phyloP scores from a whole-genome alignment of 768 basidiomycete genomes.

The Agrocybe praecox region DNA sequence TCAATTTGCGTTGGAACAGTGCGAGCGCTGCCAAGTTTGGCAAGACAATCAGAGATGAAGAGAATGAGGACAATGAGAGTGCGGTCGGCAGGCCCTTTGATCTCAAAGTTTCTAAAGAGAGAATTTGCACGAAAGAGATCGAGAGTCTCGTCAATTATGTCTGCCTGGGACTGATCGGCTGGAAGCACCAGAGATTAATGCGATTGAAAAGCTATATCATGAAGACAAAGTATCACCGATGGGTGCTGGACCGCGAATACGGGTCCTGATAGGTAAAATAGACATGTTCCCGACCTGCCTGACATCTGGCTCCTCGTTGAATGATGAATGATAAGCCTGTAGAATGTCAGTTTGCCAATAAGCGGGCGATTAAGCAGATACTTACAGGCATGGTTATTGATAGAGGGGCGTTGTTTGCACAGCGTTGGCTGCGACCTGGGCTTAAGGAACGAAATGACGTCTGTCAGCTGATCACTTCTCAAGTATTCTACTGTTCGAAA shows the following conservation, averaged over 20 bases:
- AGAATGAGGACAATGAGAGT: conserved; percentile 96
- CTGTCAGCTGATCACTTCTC: conserved; percentile 16
- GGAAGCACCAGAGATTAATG: conserved; percentile 12
- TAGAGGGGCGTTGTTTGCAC: conserved; percentile 27
- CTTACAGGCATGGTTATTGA: conserved; percentile 54
- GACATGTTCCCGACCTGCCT: conserved; percentile 89
- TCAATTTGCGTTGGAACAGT: conserved; percentile 77
- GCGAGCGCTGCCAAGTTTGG: conserved; percentile 79
- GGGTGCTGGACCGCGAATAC: conserved; percentile 91
- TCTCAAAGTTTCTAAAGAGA: conserved; percentile 99
- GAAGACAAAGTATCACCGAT: conserved; percentile 47
- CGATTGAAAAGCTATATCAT: conserved; percentile 2
- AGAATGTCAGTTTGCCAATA: conserved; percentile 13
- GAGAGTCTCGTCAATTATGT: conserved; percentile 95
- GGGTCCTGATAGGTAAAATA: conserved; percentile 89
- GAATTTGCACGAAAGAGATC: conserved; percentile 99
- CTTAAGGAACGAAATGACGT: conserved; percentile 26
- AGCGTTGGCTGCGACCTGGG: conserved; percentile 25
- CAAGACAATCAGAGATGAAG: conserved; percentile 95
- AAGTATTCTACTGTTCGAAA: conserved; percentile 1
- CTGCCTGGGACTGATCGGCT: conserved; percentile 81
- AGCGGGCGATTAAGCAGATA: conserved; percentile 12
- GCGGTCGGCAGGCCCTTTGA: conserved; percentile 96
- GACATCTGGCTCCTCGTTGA: conserved; percentile 84
- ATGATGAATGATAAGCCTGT: conserved; percentile 95